These are phyloP conservation scores for Globisporangium cederbergense DNA, from an alignment of 352 stramenopile species.

Conservation along the genomic window DNA sequence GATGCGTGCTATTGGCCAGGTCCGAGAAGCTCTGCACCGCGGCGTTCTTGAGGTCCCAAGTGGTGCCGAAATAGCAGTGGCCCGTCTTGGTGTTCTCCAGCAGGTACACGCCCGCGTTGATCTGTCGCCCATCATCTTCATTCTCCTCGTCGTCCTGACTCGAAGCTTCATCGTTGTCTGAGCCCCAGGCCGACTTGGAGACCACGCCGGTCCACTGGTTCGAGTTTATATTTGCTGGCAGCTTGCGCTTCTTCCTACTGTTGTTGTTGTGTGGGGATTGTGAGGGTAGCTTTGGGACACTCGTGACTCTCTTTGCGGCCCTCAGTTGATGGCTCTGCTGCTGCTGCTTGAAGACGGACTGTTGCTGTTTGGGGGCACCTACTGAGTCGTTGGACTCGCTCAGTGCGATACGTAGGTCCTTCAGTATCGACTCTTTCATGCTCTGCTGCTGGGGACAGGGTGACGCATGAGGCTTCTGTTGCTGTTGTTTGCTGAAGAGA, in stretches of 20 bases:
- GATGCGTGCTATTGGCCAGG: conserved; percentile 35
- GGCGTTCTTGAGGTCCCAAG: conserved; percentile 70
- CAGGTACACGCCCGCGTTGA: conserved; percentile 69
- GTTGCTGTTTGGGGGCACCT: not conserved
- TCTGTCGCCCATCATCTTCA: conserved; percentile 21
- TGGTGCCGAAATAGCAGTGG: conserved; percentile 59
- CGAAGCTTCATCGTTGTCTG: not conserved
- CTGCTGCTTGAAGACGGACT: not conserved
- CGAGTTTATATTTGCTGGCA: conserved; percentile 13
- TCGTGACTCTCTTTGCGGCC: conserved; percentile 24
- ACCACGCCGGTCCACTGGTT: conserved; percentile 27
- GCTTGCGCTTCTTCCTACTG: conserved; percentile 11
- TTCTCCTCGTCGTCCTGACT: conserved; percentile 12
- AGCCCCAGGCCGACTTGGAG: not conserved
- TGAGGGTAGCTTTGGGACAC: conserved; percentile 27
- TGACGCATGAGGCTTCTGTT: not conserved
- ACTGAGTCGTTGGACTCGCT: not conserved
- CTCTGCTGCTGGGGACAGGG: not conserved
- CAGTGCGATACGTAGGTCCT: not conserved
- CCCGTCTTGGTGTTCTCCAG: conserved; percentile 61
- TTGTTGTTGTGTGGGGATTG: conserved; percentile 10
- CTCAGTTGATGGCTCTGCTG: not conserved
- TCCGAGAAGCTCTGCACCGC: conserved; percentile 44
- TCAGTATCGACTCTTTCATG: conserved; percentile 14
- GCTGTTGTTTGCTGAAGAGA: not conserved